These are phyloP conservation scores for Puccinia horiana DNA, from an alignment of 1,284 basidiomycete species.

Conservation along the genomic window DNA sequence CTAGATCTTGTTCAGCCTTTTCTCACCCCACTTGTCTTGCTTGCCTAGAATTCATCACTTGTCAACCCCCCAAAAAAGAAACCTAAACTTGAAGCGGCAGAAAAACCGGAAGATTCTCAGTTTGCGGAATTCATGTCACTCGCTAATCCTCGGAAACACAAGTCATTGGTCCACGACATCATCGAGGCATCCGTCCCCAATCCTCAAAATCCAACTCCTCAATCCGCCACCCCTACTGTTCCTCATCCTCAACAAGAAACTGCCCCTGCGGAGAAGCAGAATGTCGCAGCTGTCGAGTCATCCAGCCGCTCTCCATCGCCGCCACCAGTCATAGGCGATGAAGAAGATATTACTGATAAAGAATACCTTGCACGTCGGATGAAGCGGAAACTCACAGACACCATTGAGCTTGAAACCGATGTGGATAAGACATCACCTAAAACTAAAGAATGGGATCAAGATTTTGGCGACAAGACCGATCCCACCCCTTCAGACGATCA, in stretches of 20 bases:
- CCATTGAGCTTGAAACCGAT: background rate
- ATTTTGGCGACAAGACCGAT: constrained; percentile 51
- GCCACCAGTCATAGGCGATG: constrained; percentile 47
- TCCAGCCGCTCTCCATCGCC: background rate
- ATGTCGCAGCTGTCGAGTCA: background rate
- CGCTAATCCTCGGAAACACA: constrained; percentile 24
- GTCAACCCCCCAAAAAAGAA: constrained; percentile 18
- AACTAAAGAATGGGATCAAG: constrained; percentile 55
- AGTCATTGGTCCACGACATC: constrained; percentile 37
- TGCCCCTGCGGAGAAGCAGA: background rate
- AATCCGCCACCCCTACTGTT: background rate
- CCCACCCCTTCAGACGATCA: constrained; percentile 55
- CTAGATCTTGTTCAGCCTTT: background rate
- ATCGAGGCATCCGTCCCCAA: constrained; percentile 33
- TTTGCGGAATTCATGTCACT: constrained; percentile 36
- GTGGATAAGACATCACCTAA: constrained; percentile 34
- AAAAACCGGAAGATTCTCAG: constrained; percentile 12
- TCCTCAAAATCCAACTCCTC: constrained; percentile 25
- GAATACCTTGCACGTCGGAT: constrained; percentile 60
- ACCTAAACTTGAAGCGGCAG: background rate
- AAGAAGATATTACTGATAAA: constrained; percentile 55
- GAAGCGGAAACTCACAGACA: constrained; percentile 56
- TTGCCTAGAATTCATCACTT: constrained; percentile 29
- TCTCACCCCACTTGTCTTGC: background rate
- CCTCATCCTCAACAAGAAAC: background rate